These are phyloP conservation scores for Macrocystidia cucumis DNA, from an alignment of 1,284 basidiomycete species.

Conservation along the genomic window DNA sequence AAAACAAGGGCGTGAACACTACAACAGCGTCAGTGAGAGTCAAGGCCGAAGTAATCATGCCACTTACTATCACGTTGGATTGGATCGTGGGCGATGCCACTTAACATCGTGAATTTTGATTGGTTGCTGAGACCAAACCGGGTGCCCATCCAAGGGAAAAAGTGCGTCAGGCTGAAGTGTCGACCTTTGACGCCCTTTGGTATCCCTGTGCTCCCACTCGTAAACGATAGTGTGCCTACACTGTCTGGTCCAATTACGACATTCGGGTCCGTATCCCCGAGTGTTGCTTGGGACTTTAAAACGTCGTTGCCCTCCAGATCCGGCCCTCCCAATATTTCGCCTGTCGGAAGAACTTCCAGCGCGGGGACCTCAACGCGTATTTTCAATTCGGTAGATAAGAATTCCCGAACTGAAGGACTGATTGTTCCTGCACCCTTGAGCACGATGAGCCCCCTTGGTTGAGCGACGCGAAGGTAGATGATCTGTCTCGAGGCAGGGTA, in stretches of 20 bases:
- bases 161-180: constrained; percentile 96
- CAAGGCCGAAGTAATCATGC: neutral
- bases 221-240: constrained; percentile 93
- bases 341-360: constrained; percentile 64
- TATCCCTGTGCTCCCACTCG: constrained; percentile 95
- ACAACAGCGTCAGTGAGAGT: constrained; percentile 3
- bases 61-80: constrained; percentile 97
- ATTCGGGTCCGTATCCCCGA: constrained; percentile 70
- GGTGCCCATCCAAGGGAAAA: constrained; percentile 99
- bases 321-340: constrained; percentile 64
- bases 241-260: constrained; percentile 92
- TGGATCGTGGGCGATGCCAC: constrained; percentile 98
- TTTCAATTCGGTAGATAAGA: constrained; percentile 73
- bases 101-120: constrained; percentile 97
- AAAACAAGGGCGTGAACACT: constrained; percentile 99
- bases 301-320: constrained; percentile 37
- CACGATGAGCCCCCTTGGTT: constrained; percentile 89
- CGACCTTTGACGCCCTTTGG: constrained; percentile 96
- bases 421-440: constrained; percentile 89
- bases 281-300: constrained; percentile 40
- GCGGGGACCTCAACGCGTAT: constrained; percentile 94
- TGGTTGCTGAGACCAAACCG: constrained; percentile 72
- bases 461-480: constrained; percentile 93
- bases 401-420: constrained; percentile 78
- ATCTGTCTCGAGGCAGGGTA: constrained; percentile 94